Percentiles rank a stretch among this genome's conserved stretches.
Conservation (phyloP, 2,329 filamentous ascomycete genomes). For the Nectriaceae sp. region DNA sequence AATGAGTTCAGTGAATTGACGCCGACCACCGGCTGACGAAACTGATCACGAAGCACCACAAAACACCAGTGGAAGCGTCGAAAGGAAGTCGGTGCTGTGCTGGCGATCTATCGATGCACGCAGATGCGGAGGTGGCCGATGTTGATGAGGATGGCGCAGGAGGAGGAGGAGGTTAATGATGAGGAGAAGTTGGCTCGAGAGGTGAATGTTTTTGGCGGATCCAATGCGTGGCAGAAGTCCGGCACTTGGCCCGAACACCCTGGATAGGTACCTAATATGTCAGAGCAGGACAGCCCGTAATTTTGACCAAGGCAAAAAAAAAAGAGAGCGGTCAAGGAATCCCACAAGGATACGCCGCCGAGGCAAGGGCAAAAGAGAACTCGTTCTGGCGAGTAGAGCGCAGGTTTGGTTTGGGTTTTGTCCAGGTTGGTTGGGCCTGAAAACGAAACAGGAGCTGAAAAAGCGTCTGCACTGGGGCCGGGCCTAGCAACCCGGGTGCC, state of each 20-base stretch:
- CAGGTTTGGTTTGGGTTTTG: background rate
- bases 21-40: too few species aligned
- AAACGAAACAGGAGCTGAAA: background rate
- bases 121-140: background rate
- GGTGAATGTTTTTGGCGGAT: background rate
- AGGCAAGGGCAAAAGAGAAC: background rate
- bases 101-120: background rate
- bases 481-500: background rate
- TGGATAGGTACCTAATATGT: too few species aligned
- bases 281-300: too few species aligned
- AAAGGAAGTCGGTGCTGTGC: background rate
- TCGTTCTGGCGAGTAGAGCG: background rate
- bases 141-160: background rate
- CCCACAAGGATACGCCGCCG: background rate
- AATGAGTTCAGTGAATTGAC: too few species aligned
- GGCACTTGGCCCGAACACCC: background rate
- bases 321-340: background rate
- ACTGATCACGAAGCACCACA: too few species aligned
- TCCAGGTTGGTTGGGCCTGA: background rate
- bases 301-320: too few species aligned
- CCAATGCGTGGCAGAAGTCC: background rate
- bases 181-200: background rate
- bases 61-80: too few species aligned
- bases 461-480: background rate
- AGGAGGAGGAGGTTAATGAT: background rate